Percentiles rank a stretch among this genome's conserved stretches.
These are phyloP conservation scores for Iberis pinnata DNA, from an alignment of 345 rosid species.

Conservation along the genomic window DNA sequence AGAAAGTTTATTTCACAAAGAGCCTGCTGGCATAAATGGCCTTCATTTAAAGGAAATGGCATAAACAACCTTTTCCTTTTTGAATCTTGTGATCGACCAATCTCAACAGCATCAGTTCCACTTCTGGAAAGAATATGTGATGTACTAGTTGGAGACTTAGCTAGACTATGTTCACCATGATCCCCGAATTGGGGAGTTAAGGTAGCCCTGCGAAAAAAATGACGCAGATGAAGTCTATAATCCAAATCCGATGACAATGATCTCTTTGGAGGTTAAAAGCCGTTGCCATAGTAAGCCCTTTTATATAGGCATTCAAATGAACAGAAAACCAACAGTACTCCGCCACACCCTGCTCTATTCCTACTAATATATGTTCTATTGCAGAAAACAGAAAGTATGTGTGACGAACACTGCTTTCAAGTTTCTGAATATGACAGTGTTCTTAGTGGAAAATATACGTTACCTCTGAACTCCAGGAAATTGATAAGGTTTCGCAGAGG, in stretches of 20 bases:
- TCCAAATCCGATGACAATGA: conserved; percentile 18
- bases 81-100: conserved; percentile 50
- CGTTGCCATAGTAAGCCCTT: conserved; percentile 18
- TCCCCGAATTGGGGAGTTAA: conserved; percentile 40
- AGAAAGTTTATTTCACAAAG: conserved; percentile 31
- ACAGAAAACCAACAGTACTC: conserved; percentile 3
- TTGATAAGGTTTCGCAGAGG: conserved; percentile 29
- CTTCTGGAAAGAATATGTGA: conserved; percentile 53
- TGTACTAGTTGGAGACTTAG: conserved; percentile 36
- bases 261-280: conserved; percentile 27
- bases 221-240: conserved; percentile 17
- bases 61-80: conserved; percentile 49
- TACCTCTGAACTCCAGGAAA: conserved; percentile 31
- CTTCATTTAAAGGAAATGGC: conserved; percentile 30
- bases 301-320: conserved; percentile 14
- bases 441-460: conserved; percentile 4
- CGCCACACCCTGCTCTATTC: conserved; percentile 11
- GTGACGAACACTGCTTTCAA: conserved; percentile 11
- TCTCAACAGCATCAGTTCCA: conserved; percentile 47
- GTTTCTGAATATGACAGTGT: conserved; percentile 5
- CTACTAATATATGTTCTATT: conserved; percentile 9
- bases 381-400: conserved; percentile 24
- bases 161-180: conserved; percentile 33
- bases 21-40: conserved; percentile 27
- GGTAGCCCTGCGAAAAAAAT: conserved; percentile 37